Conservation (phyloP, 495 filamentous ascomycete species). For the Staphylotrichum tortipilum region DNA sequence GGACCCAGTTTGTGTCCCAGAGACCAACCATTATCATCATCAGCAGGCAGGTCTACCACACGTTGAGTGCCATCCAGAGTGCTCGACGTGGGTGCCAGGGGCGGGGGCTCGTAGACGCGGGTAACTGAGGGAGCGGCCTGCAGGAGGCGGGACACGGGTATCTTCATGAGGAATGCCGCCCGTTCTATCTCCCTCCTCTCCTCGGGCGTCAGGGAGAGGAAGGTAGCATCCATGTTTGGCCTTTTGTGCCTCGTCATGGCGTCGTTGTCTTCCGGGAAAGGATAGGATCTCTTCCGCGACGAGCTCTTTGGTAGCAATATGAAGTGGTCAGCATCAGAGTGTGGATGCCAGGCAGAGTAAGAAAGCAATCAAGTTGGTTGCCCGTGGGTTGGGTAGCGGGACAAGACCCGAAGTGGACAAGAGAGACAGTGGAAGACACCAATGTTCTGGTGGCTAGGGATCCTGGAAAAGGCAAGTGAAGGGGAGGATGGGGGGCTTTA, state of each 20-base stretch:
- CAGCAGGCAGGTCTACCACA: neutral
- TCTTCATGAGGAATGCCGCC: neutral
- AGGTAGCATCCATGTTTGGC: neutral
- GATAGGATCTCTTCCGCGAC: neutral
- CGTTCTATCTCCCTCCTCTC: neutral
- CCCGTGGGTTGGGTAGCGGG: too few species aligned
- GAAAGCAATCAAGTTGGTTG: too few species aligned
- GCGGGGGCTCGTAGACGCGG: neutral
- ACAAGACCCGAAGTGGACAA: too few species aligned
- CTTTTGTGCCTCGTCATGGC: neutral
- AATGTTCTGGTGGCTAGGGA: too few species aligned
- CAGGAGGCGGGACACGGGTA: neutral
- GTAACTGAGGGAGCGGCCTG: neutral
- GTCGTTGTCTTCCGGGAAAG: neutral
- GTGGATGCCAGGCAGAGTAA: neutral
- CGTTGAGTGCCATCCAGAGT: neutral
- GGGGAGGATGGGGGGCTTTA: too few species aligned
- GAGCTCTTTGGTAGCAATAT: too few species aligned
- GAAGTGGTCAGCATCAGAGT: neutral
- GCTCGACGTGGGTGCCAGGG: neutral
- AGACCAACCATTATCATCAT: neutral
- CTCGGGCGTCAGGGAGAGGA: slow-evolving; percentile 1
- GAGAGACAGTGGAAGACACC: too few species aligned
- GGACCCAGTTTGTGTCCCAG: neutral
- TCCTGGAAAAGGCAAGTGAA: too few species aligned